These are phyloP conservation scores for Zoysia matrella DNA, from an alignment of 202 grass and related monocot genomes.

Conservation along the genomic window DNA sequence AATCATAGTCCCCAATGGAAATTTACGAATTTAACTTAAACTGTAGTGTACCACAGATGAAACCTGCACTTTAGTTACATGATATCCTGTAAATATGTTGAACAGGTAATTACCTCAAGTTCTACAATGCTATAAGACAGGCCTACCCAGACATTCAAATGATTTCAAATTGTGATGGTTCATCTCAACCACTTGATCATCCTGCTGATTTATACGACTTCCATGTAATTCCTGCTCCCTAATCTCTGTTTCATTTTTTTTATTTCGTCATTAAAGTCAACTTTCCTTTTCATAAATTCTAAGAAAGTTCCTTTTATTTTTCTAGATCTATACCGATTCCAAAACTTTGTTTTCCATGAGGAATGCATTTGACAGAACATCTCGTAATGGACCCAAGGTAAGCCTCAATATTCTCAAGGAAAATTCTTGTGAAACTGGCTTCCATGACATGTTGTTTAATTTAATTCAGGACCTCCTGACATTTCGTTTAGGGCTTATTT, in stretches of 20 bases:
- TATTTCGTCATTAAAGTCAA: background rate
- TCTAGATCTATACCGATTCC: conserved; percentile 68
- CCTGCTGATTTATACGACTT: conserved; percentile 27
- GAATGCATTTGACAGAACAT: too few species aligned
- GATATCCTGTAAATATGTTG: conserved; percentile 21
- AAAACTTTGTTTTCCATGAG: conserved; percentile 66
- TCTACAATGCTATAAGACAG: conserved; percentile 56
- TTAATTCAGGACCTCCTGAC: background rate
- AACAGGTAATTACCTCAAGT: conserved; percentile 44
- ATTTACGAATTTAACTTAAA: background rate
- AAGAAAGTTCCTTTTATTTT: conserved; percentile 23
- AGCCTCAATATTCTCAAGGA: conserved; percentile 26
- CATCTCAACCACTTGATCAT: conserved; percentile 71
- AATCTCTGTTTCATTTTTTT: conserved; percentile 15
- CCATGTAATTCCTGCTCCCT: conserved; percentile 68
- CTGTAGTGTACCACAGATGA: background rate
- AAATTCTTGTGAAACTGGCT: background rate
- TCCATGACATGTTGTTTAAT: background rate
- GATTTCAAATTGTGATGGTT: conserved; percentile 91
- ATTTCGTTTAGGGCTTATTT: background rate
- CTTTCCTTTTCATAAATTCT: conserved; percentile 15
- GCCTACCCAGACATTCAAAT: conserved; percentile 88
- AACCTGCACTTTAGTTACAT: conserved; percentile 9
- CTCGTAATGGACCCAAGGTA: conserved; percentile 58
- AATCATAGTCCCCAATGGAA: conserved; percentile 3